Evolutionary conservation across 2,329 filamentous ascomycete species (phyloP).

Genomic region (Xylaria digitata): DNA sequence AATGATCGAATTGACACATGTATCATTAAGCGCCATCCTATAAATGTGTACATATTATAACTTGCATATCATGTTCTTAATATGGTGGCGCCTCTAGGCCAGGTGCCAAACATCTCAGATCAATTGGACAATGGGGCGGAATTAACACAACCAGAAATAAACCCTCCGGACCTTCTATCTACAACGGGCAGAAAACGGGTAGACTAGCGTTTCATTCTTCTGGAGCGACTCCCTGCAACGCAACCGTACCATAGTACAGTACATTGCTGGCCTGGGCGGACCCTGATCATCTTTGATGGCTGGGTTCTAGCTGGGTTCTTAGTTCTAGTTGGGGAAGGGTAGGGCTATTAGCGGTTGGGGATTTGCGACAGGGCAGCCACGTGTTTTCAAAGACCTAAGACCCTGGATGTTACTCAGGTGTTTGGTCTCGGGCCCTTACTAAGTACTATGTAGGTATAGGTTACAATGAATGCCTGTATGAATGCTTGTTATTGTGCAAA

Average conservation of each 20-base stretch:
- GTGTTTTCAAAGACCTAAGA: slow-evolving; percentile 15
- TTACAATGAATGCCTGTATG: too few relatives aligned
- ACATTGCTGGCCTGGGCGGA: background rate
- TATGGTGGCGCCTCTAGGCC: too few relatives aligned
- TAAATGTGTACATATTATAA: too few relatives aligned
- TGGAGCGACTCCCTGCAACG: slow-evolving; percentile 10
- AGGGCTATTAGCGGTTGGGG: slow-evolving; percentile 1
- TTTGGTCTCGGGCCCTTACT: background rate
- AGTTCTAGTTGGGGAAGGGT: background rate
- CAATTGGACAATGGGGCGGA: background rate
- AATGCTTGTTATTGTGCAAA: too few relatives aligned
- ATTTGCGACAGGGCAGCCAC: slow-evolving; percentile 32
- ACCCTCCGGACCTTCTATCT: background rate
- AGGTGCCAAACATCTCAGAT: too few relatives aligned
- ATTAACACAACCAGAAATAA: background rate
- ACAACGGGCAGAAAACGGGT: slow-evolving; percentile 3
- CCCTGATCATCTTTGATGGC: slow-evolving; percentile 6
- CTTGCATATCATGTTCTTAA: too few relatives aligned
- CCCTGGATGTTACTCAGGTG: background rate
- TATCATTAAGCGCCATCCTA: too few relatives aligned
- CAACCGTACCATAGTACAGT: background rate
- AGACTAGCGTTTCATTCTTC: background rate
- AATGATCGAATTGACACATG: too few relatives aligned
- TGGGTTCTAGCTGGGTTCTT: slow-evolving; percentile 1
- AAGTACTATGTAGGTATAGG: too few relatives aligned